Evolutionary conservation across 495 filamentous ascomycete genomes (phyloP).

Genomic region (Trichocladium antarcticum): DNA sequence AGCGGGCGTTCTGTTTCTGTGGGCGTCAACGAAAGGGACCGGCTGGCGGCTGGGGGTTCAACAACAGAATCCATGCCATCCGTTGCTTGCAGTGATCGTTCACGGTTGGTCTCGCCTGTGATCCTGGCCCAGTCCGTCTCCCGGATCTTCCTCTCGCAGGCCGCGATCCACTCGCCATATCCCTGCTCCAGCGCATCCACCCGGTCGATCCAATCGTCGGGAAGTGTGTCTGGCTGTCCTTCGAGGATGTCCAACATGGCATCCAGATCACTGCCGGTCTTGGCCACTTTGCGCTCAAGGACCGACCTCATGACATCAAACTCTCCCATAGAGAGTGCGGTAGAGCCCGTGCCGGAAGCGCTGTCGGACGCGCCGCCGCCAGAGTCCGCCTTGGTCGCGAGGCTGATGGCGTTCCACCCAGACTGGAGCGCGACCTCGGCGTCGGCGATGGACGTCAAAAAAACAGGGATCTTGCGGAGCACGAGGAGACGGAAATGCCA

Average conservation of each 20-base stretch:
- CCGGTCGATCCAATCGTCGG: slow-evolving; percentile 75
- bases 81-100: not conserved
- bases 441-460: slow-evolving; percentile 55
- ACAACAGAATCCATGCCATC: not conserved
- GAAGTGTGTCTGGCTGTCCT: slow-evolving; percentile 68
- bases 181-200: slow-evolving; percentile 70
- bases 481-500: slow-evolving; percentile 72
- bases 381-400: not conserved
- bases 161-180: slow-evolving; percentile 64
- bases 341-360: slow-evolving; percentile 12
- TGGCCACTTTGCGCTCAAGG: slow-evolving; percentile 56
- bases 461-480: slow-evolving; percentile 55
- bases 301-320: slow-evolving; percentile 51
- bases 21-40: too few species aligned
- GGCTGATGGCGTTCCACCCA: slow-evolving; percentile 50
- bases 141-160: slow-evolving; percentile 31
- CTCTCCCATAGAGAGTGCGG: slow-evolving; percentile 37
- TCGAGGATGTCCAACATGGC: slow-evolving; percentile 75
- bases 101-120: not conserved
- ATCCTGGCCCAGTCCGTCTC: slow-evolving; percentile 24
- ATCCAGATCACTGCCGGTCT: slow-evolving; percentile 65
- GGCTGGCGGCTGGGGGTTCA: too few species aligned
- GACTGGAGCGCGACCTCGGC: slow-evolving; percentile 51
- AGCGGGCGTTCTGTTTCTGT: not conserved
- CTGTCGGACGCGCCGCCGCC: slow-evolving; percentile 1